Evolutionary conservation across 345 rosid genomes (phyloP).

Genomic region (Gossypium turneri): DNA sequence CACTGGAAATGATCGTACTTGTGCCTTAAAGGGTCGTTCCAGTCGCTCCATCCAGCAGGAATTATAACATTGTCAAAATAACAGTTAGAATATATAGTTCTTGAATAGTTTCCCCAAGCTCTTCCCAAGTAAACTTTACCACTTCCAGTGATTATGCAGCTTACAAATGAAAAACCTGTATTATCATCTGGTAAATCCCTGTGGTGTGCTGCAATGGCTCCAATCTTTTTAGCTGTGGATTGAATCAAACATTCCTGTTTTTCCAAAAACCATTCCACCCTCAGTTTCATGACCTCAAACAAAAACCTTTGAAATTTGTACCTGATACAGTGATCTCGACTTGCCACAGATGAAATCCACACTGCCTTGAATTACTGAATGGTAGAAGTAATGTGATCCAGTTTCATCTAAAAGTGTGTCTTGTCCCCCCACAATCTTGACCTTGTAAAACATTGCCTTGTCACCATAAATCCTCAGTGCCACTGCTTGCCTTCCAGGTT

Average conservation of each 20-base stretch:
- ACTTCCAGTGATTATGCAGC: slow-evolving; percentile 63
- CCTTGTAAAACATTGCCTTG: slow-evolving; percentile 72
- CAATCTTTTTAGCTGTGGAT: slow-evolving; percentile 53
- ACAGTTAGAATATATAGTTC: slow-evolving; percentile 67
- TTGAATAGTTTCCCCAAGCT: slow-evolving; percentile 91
- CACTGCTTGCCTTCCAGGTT: slow-evolving; percentile 75
- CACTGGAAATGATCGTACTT: slow-evolving; percentile 29
- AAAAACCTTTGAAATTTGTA: not conserved
- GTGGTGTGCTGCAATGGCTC: slow-evolving; percentile 92
- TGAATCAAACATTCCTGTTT: slow-evolving; percentile 61
- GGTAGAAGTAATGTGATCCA: slow-evolving; percentile 81
- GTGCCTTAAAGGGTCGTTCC: slow-evolving; percentile 52
- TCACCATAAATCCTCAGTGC: slow-evolving; percentile 71
- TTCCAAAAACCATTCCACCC: not conserved
- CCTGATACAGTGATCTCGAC: slow-evolving; percentile 75
- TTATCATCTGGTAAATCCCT: slow-evolving; percentile 58
- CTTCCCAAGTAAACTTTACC: slow-evolving; percentile 73
- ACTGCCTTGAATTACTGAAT: slow-evolving; percentile 65
- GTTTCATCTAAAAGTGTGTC: slow-evolving; percentile 79
- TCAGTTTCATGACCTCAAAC: not conserved
- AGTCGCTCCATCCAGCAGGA: slow-evolving; percentile 87
- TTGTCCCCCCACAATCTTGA: slow-evolving; percentile 70
- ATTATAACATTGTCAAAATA: slow-evolving; percentile 50
- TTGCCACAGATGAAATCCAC: slow-evolving; percentile 85
- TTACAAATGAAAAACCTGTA: slow-evolving; percentile 80